phyloP scores from a whole-genome alignment of 345 rosid genomes.

The Ailanthus altissimus region DNA sequence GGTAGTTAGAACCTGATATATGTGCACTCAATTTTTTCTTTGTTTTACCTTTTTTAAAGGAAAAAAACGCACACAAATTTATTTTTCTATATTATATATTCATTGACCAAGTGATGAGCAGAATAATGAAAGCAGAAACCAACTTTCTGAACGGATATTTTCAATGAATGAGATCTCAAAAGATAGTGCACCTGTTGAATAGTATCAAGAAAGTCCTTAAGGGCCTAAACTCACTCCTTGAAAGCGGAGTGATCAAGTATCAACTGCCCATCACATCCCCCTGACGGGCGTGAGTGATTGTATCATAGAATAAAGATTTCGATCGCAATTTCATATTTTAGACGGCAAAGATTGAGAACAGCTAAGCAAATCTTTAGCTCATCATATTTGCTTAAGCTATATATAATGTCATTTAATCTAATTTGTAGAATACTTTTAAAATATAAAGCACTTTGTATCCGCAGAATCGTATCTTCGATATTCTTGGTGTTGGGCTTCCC shows the following conservation, averaged over 20 bases:
- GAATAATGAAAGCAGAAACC: not conserved
- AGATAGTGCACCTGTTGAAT: not conserved
- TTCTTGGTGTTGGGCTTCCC: not conserved
- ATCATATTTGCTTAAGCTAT: not conserved
- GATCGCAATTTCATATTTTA: not conserved
- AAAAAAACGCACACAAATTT: too few relatives aligned
- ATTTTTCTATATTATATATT: too few relatives aligned
- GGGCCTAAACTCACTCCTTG: not conserved
- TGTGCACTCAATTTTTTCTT: too few relatives aligned
- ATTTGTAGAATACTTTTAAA: not conserved
- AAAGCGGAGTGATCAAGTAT: not conserved
- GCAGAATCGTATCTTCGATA: not conserved
- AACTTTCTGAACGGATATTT: not conserved
- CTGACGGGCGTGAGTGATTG: not conserved
- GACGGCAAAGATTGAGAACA: conserved; percentile 14
- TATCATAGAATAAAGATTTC: not conserved
- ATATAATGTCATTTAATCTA: not conserved
- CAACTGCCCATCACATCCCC: not conserved
- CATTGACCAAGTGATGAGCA: not conserved
- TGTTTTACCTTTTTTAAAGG: too few relatives aligned
- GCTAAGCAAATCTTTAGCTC: conserved; percentile 10
- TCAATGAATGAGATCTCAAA: not conserved
- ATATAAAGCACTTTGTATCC: not conserved
- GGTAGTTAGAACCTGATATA: too few relatives aligned
- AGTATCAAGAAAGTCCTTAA: not conserved